phyloP scores from a whole-genome alignment of 371 early-diverging fungal species.

The Rhizopus microsporus region DNA sequence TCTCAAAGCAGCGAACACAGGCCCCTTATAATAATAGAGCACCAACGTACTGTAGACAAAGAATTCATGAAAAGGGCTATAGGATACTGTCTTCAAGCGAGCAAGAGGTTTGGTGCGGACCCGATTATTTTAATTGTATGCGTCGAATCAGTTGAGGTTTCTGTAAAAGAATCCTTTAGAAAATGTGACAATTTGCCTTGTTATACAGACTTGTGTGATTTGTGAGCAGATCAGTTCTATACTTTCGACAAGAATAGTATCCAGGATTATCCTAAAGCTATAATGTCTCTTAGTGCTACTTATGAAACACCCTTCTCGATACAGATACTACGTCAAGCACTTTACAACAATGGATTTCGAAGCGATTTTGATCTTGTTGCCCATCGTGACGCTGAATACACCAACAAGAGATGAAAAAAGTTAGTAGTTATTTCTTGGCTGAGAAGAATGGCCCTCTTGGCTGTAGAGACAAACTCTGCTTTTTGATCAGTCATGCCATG shows the following conservation, averaged over 20 bases:
- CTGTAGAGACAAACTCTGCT: too few relatives aligned
- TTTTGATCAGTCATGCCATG: too few relatives aligned
- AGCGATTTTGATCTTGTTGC: conserved; percentile 15
- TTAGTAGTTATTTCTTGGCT: too few relatives aligned
- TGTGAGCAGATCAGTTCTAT: conserved; percentile 12
- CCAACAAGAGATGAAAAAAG: too few relatives aligned
- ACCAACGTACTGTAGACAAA: conserved; percentile 10
- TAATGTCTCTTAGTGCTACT: too few relatives aligned
- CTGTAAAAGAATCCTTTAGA: conserved; percentile 3
- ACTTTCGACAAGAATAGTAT: conserved; percentile 6
- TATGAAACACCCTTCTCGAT: conserved; percentile 10
- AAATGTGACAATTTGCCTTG: conserved; percentile 9
- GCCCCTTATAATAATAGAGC: conserved; percentile 7
- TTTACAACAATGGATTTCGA: conserved; percentile 12
- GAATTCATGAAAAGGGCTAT: conserved; percentile 10
- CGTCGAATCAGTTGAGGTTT: conserved; percentile 7
- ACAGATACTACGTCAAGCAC: conserved; percentile 11
- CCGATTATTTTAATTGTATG: conserved; percentile 11
- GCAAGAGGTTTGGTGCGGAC: conserved; percentile 8
- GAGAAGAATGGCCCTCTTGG: too few relatives aligned
- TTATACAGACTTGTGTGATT: conserved; percentile 6
- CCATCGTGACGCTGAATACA: conserved; percentile 14
- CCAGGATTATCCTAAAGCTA: too few relatives aligned
- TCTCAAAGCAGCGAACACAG: too few relatives aligned
- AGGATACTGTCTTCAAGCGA: conserved; percentile 10